Base-by-base conservation (phyloP, 768 basidiomycete genomes). In the Mycena vitilis region DNA sequence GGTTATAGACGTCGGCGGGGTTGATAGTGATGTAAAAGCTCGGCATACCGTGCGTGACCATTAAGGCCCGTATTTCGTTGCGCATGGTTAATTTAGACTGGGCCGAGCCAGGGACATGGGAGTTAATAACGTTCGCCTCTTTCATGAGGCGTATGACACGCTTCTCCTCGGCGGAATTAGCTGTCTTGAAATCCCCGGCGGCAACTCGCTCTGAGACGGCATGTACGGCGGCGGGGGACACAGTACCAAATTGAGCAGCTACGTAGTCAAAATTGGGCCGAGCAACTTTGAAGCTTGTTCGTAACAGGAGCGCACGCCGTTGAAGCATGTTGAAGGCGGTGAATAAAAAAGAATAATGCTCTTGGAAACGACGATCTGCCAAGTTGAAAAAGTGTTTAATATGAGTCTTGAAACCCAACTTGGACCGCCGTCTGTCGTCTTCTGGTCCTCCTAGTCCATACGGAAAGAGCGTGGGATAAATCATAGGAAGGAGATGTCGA, bases 251-350 rank as follows among this genome's bases (percentile, higher is more conserved):
- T 20, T 65, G 63, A 0, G 63, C 37, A 11, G 63, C 63, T 3
- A 65, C 45, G 25, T 16, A 49, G 4, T 34, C 54, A 22, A 65
- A 65, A 34, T 25, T 57, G 8, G 22, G 2, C 1, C 38, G 45
- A 8, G 57, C 40, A 2, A 57, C 63, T n/a, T 65, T 65, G 5
- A 65, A 13, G 3, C 23, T 18, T 13, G 63, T 58, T 1, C 49
- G 63, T 1, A 64, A 15, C 15, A 77, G 40, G 0, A 75, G 52
- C 12, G 49, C 51, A 0, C 73, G 65, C 0, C 73, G 34, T 42
- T 79, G 78, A 8, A 77, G 15, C 6, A 79, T 73, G 48, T 75
- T 79, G 59, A 78, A 76, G 0, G 70, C 76, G 2, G 73, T 73
- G 54, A 78, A 79, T 0, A 73, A 7, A 51, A 79, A 79, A 0